These are phyloP conservation scores for Mortierella claussenii DNA, from an alignment of 192 early-diverging fungal genomes.

Conservation along the genomic window DNA sequence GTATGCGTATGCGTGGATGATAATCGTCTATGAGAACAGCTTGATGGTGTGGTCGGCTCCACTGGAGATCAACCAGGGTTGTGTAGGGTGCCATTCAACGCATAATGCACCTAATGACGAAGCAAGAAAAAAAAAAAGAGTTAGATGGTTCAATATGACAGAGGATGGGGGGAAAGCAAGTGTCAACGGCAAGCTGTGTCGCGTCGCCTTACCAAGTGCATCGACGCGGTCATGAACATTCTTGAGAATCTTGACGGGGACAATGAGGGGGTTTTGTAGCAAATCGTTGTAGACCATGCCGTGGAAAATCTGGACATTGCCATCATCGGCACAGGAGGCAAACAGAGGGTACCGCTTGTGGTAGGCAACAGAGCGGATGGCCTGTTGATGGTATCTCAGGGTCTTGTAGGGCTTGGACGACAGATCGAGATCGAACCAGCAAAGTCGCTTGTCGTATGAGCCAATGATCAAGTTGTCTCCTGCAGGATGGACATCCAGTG, in stretches of 20 bases:
- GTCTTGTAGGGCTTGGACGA: slow-evolving; percentile 93
- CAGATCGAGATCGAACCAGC: slow-evolving; percentile 98
- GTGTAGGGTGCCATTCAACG: slow-evolving; percentile 93
- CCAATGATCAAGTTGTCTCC: slow-evolving; percentile 98
- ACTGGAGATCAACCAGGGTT: slow-evolving; percentile 96
- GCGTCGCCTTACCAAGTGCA: slow-evolving; percentile 65
- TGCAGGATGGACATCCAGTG: slow-evolving; percentile 91
- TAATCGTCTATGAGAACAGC: slow-evolving; percentile 64
- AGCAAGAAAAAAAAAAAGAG: slow-evolving; percentile 3
- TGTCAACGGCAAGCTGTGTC: no score
- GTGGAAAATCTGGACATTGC: slow-evolving; percentile 95
- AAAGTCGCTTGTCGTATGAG: slow-evolving; percentile 93
- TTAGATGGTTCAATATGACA: not conserved
- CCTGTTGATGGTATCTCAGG: slow-evolving; percentile 88
- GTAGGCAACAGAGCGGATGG: slow-evolving; percentile 88
- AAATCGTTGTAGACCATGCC: slow-evolving; percentile 98
- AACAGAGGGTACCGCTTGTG: slow-evolving; percentile 93
- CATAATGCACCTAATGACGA: slow-evolving; percentile 83
- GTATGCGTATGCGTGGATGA: no score
- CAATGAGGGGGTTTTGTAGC: slow-evolving; percentile 96
- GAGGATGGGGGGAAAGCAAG: no score
- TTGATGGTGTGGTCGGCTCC: slow-evolving; percentile 92
- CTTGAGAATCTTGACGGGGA: slow-evolving; percentile 95
- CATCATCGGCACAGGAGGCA: slow-evolving; percentile 93
- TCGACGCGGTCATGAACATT: slow-evolving; percentile 79